These are phyloP conservation scores for Coleophoma eucalyptorum DNA, from an alignment of 2,329 filamentous ascomycete species.

Conservation along the genomic window DNA sequence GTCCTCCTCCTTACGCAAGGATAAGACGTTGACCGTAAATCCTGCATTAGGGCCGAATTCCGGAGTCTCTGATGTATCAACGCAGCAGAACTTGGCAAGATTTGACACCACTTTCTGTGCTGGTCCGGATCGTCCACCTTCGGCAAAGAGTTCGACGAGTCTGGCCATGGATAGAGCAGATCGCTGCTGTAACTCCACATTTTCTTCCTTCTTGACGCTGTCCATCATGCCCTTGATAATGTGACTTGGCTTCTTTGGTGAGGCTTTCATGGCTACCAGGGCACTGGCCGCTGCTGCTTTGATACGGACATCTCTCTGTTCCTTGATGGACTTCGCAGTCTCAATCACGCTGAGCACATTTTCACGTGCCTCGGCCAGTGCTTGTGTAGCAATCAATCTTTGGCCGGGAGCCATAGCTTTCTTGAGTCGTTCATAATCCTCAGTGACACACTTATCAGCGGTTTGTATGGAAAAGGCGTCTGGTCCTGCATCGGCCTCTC, in stretches of 20 bases:
- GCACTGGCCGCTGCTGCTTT: conserved; percentile 83
- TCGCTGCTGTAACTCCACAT: conserved; percentile 78
- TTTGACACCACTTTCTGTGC: conserved; percentile 96
- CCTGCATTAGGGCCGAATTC: conserved; percentile 83
- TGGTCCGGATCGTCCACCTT: conserved; percentile 73
- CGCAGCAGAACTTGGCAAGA: conserved; percentile 94
- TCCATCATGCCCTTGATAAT: conserved; percentile 99
- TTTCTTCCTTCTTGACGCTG: conserved; percentile 93
- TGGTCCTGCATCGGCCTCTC: conserved; percentile 85
- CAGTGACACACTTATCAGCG: conserved; percentile 80
- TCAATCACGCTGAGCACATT: conserved; percentile 69
- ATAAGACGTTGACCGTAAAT: conserved; percentile 79
- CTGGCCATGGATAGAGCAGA: conserved; percentile 81
- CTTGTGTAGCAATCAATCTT: conserved; percentile 75
- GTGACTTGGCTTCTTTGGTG: conserved; percentile 89
- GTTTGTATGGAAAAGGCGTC: conserved; percentile 86
- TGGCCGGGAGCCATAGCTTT: conserved; percentile 87
- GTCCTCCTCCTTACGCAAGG: conserved; percentile 96
- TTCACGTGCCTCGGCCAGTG: conserved; percentile 72
- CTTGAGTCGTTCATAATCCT: conserved; percentile 85
- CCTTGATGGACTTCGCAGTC: conserved; percentile 76
- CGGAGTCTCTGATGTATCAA: conserved; percentile 95
- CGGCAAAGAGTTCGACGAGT: conserved; percentile 82
- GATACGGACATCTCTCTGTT: conserved; percentile 79
- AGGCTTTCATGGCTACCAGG: conserved; percentile 77